Evolutionary conservation across 2,329 filamentous ascomycete species (phyloP), one percentile per base, ranked within the genome.

Genomic region (Alternaria hordeiaustralica): DNA sequence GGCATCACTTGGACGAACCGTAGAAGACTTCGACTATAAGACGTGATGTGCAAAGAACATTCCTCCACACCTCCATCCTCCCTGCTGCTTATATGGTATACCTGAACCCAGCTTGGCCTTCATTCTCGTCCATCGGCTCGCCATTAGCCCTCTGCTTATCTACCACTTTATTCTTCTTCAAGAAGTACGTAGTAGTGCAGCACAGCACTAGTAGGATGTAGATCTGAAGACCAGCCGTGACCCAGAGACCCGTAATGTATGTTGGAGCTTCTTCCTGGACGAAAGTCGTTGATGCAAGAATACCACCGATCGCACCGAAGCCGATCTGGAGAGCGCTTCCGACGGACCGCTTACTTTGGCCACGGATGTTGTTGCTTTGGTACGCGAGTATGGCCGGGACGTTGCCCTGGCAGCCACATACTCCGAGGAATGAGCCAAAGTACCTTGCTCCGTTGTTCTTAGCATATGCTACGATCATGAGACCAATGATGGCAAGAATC

Each of bases 371-470:
- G 58, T 73, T 74, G 44, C 69, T 69, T 43, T 76, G 74, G 33
- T 71, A 76, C 10, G 74, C 68, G 21, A 76, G 63, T 8, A 75
- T 68, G 7, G 65, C 63, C 0, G 72, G 73, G 2, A 75, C 56
- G 18, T 70, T 70, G 12, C 68, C 65, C 28, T 70, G 69, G 30
- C 60, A 57, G 12, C 72, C 72, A 28, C 60, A 61, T 9, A 72
- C 66, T 9, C 71, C 72, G 9, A 77, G 63, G 58, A 74, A 77
- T 3, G 63, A 57, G 41, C 74, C 72, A 45, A 75, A 74, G 64
- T 77, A 77, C 13, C 72, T 61, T 9, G 60, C 71, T 18, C 65
- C 68, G 25, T 71, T 65, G 55, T 71, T 73, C 4, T 49, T 33
- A 1, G 61, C 62, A 47, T 74, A 76, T 10, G 70, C 74, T 18